Percentiles rank a stretch among this genome's conserved stretches.
These are phyloP conservation scores for Sinapis alba DNA, from an alignment of 441 rosid genomes.

Conservation along the genomic window DNA sequence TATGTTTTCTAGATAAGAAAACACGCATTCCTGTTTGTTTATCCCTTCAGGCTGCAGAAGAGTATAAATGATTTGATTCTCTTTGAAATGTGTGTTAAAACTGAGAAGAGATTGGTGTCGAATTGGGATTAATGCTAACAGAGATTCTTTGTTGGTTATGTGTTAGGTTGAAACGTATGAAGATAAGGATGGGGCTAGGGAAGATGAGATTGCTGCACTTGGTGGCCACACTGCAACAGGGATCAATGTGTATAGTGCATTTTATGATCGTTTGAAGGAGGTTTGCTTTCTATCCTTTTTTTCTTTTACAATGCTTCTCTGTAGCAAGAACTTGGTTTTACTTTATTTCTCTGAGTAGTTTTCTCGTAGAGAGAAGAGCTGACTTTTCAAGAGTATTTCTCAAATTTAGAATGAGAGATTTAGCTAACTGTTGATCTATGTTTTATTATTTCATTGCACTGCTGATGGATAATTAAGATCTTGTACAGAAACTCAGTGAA, in stretches of 20 bases:
- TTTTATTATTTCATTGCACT: neutral
- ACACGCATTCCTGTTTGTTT: no score
- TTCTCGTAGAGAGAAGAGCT: neutral
- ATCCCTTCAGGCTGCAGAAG: no score
- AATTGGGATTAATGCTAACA: slow-evolving; percentile 12
- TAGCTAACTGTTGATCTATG: slow-evolving; percentile 9
- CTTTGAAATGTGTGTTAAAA: neutral
- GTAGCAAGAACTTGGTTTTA: neutral
- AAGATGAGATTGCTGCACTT: slow-evolving; percentile 92
- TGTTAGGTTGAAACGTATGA: slow-evolving; percentile 83
- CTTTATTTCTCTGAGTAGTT: no score
- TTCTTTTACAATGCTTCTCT: neutral
- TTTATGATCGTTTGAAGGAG: slow-evolving; percentile 95
- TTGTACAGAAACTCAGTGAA: neutral
- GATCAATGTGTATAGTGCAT: slow-evolving; percentile 77
- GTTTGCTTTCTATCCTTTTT: slow-evolving; percentile 38
- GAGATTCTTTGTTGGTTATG: slow-evolving; percentile 20
- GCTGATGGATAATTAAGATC: neutral
- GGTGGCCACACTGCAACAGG: slow-evolving; percentile 88
- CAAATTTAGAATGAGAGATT: neutral
- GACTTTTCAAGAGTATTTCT: neutral
- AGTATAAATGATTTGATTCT: neutral
- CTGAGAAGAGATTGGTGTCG: no score
- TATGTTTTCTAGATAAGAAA: neutral
- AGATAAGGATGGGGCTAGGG: slow-evolving; percentile 87